Base-by-base conservation (phyloP, 106 monocot genomes). In the Apostasia ramifera region DNA sequence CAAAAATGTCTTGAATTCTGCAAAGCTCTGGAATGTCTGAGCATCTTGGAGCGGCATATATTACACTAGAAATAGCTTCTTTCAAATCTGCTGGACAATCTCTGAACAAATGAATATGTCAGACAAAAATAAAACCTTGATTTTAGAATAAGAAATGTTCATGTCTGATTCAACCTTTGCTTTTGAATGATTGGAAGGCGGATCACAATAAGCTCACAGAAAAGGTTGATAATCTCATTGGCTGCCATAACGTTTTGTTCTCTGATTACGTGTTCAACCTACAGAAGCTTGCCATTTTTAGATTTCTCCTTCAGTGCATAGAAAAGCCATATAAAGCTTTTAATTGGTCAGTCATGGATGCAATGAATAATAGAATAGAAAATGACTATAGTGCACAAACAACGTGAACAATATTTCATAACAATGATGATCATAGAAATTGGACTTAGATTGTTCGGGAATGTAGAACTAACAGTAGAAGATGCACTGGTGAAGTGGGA, bases 181-280 rank as follows among this genome's bases (percentile, higher is more conserved):
- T 91, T 95, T 54, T 86, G 65, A 78, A 95, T 95, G 74, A 95
- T 88, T 49, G 95, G 76, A 49, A 95, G 86, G 40, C 95, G 95
- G 40, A 64, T 62, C 39, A 91, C 95, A 53, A 95, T 60, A 43
- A 95, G 77, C 69, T 95, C 95, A 72, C 95, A 95, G 80, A 95
- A 95, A 61, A 95, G 88, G 46, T 91, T 88, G 63, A 95, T 82
- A 63, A 95, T 85, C 66, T 95, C 95, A 70, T 95, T 91, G 46
- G 95, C 95, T 15, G 91, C 84, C 81, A 91, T 78, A 45, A 86
- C 73, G 59, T 95, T 95, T 59, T 95, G 88, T 69, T 95, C 95
- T 72, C 91, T 88, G 46, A 95, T 95, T 4, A 88, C 85, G 80
- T 95, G 95, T 53, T 95, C 95, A 26, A 95, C 88, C 95, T 95